Conservation (phyloP, 164 flowering plant species). For the Santalum album region DNA sequence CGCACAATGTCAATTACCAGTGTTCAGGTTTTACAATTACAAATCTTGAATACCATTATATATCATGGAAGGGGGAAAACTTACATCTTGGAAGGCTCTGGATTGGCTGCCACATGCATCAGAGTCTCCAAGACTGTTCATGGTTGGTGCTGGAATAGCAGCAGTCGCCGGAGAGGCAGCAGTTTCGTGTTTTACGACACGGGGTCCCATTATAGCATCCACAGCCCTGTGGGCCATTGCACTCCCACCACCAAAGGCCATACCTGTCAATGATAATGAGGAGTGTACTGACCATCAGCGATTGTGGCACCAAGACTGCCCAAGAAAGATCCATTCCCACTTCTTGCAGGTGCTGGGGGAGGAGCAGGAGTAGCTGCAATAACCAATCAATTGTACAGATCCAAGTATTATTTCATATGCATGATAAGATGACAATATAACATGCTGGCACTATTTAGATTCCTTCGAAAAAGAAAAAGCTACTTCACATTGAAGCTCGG, state of each 20-base stretch:
- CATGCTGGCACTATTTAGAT: no score
- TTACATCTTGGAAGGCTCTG: conserved; percentile 8
- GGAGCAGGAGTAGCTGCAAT: conserved; percentile 1
- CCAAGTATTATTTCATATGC: no score
- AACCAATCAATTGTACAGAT: background rate
- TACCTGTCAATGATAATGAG: no score
- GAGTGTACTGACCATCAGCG: background rate
- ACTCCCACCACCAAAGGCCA: conserved; percentile 6
- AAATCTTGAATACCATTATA: no score
- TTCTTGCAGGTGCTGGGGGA: conserved; percentile 2
- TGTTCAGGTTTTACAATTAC: no score
- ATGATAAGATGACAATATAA: no score
- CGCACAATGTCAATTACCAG: no score
- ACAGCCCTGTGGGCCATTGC: conserved; percentile 8
- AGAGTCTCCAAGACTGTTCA: background rate
- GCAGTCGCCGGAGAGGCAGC: conserved; percentile 3
- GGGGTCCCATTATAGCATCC: conserved; percentile 8
- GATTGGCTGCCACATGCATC: conserved; percentile 3
- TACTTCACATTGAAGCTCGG: no score
- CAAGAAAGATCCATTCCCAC: background rate
- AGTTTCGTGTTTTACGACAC: conserved; percentile 7
- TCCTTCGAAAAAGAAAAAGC: no score
- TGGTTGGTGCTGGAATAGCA: background rate
- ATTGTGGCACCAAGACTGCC: background rate
- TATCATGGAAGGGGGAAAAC: background rate